A percentile compares a stretch with the other conserved stretches of the same genome.
phyloP scores from a whole-genome alignment of 164 flowering plant genomes.

The Chloranthus sessilifolius region DNA sequence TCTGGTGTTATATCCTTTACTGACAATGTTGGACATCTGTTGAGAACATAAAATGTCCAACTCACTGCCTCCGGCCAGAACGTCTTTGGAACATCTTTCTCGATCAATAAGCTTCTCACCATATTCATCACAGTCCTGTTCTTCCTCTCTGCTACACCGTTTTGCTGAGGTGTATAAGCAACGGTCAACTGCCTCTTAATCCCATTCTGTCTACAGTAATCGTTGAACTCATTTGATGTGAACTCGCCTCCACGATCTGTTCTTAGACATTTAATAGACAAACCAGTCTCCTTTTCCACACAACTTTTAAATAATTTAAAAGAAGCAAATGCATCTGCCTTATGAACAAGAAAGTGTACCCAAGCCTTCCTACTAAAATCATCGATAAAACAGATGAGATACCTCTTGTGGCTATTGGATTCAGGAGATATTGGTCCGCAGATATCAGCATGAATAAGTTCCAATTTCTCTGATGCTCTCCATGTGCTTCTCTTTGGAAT shows the following conservation, averaged over 20 bases:
- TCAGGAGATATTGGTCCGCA: not conserved
- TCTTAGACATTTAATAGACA: not conserved
- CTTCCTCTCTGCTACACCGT: conserved; percentile 14
- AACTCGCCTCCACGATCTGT: not conserved
- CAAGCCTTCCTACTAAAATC: not conserved
- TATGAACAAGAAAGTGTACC: not conserved
- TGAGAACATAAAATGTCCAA: not conserved
- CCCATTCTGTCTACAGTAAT: conserved; percentile 17
- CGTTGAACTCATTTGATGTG: not conserved
- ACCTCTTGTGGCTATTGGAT: not conserved
- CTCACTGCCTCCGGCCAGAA: not conserved
- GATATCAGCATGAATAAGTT: not conserved
- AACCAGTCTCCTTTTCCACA: not conserved
- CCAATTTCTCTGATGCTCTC: not conserved
- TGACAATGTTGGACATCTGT: not conserved
- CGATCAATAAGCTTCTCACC: conserved; percentile 2
- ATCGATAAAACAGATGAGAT: too few relatives aligned
- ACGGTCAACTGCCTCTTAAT: conserved; percentile 1
- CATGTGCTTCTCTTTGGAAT: not conserved
- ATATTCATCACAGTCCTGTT: conserved; percentile 2
- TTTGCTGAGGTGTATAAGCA: conserved; percentile 13
- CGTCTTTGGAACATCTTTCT: conserved; percentile 1
- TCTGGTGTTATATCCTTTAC: not conserved
- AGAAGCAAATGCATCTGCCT: not conserved
- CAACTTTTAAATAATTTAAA: not conserved